Base-by-base conservation (phyloP, 2,329 filamentous ascomycete genomes). In the Colletotrichum navitas region DNA sequence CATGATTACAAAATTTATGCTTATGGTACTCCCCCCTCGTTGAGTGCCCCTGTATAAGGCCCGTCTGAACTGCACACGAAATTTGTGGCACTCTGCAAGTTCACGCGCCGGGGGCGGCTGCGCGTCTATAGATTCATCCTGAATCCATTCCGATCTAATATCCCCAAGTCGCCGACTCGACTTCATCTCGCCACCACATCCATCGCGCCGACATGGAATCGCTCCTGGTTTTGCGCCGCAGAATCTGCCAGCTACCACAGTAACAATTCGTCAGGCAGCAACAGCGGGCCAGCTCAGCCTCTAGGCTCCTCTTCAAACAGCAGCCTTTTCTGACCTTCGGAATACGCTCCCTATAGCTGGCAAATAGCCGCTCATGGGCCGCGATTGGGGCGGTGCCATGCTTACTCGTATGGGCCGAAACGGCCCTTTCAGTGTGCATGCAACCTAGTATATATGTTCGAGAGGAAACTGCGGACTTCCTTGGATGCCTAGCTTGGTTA, bases 151-250 rank as follows among this genome's bases (percentile, higher is more conserved):
- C 34, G 54, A 34, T 16, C 34, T n/a, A 39, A 34, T 36, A 24
- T 55, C n/a, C 24, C 54, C 29, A 36, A 41, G 59, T 21, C 45
- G 45, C 32, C 60, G 60, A 36, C 34, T n/a, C 32, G 41, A n/a
- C 60, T 16, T 24, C 49, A 56, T 47, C 65, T 24, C 29, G 29
- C 29, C 60, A 52, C 52, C n/a, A 51, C 66, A 41, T 52, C 52
- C 24, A 66, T 45, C 45, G 18, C 43, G 29, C 32, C 41, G 39
- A 26, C 18, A 26, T 2, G 21, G 6, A 5, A 10, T 26, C 52
- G 11, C 32, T 5, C 16, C 52, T 29, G 5, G 7, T 2, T 11
- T n/a, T 29, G 29, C 10, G 26, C 26, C 14, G 39, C 26, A 32
- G n/a, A 21, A 29, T 43, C 8, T 29, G 59, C 59, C 29, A 59